phyloP scores from a whole-genome alignment of 306 rosid genomes.

The Cercis canadensis region DNA sequence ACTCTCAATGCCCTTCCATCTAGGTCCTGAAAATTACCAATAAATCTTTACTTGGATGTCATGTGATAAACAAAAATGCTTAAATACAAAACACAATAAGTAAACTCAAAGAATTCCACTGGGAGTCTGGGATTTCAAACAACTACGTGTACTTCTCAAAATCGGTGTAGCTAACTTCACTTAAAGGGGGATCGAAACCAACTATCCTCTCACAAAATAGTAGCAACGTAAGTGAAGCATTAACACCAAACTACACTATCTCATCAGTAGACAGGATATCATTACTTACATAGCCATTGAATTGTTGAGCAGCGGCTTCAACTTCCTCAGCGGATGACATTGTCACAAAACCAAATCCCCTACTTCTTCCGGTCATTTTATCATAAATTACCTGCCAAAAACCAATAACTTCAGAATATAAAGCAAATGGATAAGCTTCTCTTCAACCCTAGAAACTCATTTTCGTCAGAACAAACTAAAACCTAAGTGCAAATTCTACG shows the following conservation, averaged over 20 bases:
- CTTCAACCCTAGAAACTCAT: background rate
- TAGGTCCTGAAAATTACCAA: conserved; percentile 58
- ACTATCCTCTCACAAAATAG: background rate
- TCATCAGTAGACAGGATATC: background rate
- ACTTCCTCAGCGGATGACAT: conserved; percentile 76
- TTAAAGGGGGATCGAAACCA: background rate
- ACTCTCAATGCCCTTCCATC: conserved; percentile 88
- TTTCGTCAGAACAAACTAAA: background rate
- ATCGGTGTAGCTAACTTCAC: conserved; percentile 19
- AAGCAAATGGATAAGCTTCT: background rate
- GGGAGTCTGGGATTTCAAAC: conserved; percentile 14
- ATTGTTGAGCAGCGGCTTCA: conserved; percentile 80
- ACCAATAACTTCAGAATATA: background rate
- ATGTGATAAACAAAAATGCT: background rate
- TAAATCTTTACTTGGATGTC: conserved; percentile 25
- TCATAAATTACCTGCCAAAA: conserved; percentile 79
- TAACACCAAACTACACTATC: conserved; percentile 3
- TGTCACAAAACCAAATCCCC: conserved; percentile 96
- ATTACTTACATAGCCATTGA: conserved; percentile 87
- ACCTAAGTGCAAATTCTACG: too few relatives aligned
- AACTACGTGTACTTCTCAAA: too few relatives aligned
- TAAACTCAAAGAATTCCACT: conserved; percentile 9
- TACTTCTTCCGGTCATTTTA: conserved; percentile 86
- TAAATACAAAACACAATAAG: conserved; percentile 7
- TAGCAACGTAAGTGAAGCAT: background rate